Percentiles rank a stretch among this genome's conserved stretches.
Evolutionary conservation across 2,329 filamentous ascomycete genomes (phyloP).

Genomic region (Diaporthe sp.): DNA sequence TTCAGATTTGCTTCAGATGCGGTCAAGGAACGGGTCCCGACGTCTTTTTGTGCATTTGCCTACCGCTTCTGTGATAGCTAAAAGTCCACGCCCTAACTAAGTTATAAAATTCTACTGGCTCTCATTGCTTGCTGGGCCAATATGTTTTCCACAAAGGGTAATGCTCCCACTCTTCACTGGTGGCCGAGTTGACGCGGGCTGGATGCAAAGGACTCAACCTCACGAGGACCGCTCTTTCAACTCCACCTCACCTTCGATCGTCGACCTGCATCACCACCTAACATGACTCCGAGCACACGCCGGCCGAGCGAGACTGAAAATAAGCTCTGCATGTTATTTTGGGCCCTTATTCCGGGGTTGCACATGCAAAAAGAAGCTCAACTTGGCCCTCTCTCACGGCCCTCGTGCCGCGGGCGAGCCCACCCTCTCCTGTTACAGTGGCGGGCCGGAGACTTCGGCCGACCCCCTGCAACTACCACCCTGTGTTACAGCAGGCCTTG

Average conservation of each 20-base stretch:
- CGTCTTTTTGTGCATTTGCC: too few species aligned
- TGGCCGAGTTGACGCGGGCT: neutral
- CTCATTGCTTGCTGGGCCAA: neutral
- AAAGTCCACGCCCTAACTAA: neutral
- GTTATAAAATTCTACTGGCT: neutral
- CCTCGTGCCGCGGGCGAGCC: neutral
- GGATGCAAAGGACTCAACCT: neutral
- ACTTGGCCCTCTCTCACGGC: neutral
- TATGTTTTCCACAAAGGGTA: neutral
- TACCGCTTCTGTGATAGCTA: neutral
- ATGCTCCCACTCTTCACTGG: neutral
- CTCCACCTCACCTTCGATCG: neutral
- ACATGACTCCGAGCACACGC: neutral
- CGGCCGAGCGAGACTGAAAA: neutral
- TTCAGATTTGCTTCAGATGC: slow-evolving; percentile 55
- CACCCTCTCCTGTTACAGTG: neutral
- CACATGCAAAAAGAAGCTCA: neutral
- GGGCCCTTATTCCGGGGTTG: too few species aligned
- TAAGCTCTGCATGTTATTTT: neutral
- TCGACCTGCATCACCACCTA: neutral
- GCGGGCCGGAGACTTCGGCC: slow-evolving; percentile 10
- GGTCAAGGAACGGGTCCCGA: slow-evolving; percentile 37
- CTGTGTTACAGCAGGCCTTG: neutral
- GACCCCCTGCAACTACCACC: neutral
- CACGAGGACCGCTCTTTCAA: neutral